These are phyloP conservation scores for Xylaria intraflava DNA, from an alignment of 495 filamentous ascomycete genomes.

Conservation along the genomic window DNA sequence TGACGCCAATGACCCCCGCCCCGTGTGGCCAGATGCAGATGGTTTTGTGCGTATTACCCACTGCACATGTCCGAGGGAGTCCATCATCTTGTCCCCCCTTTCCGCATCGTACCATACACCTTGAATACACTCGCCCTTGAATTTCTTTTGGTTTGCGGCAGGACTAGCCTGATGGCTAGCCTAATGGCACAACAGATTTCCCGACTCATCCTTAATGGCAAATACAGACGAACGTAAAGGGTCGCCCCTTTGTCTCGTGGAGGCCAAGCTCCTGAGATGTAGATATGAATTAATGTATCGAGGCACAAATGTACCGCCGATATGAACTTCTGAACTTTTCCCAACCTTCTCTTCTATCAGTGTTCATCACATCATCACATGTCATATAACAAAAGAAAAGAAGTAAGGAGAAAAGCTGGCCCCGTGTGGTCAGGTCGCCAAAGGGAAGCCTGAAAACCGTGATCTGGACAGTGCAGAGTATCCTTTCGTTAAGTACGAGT, in stretches of 20 bases:
- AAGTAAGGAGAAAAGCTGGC: constrained; percentile 1
- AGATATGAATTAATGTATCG: neutral
- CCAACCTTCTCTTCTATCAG: neutral
- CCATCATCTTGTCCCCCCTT: neutral
- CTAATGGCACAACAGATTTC: too few species aligned
- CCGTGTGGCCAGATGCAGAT: constrained; percentile 1
- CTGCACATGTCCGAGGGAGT: neutral
- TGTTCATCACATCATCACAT: constrained; percentile 8
- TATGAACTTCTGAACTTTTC: neutral
- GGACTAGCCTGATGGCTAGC: neutral
- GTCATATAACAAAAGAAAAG: constrained; percentile 4
- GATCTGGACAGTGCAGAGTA: neutral
- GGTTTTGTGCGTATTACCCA: neutral
- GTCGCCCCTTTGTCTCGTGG: neutral
- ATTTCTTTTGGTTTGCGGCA: neutral
- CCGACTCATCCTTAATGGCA: neutral
- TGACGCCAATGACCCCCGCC: neutral
- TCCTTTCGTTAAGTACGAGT: neutral
- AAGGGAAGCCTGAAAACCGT: neutral
- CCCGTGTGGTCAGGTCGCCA: neutral
- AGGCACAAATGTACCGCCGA: neutral
- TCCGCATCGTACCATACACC: neutral
- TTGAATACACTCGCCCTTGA: neutral
- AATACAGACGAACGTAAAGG: neutral
- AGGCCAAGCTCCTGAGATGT: neutral